Evolutionary conservation across 305 asterid genomes (phyloP), one percentile per base, ranked within the genome.

Genomic region (Fraxinus albicans): DNA sequence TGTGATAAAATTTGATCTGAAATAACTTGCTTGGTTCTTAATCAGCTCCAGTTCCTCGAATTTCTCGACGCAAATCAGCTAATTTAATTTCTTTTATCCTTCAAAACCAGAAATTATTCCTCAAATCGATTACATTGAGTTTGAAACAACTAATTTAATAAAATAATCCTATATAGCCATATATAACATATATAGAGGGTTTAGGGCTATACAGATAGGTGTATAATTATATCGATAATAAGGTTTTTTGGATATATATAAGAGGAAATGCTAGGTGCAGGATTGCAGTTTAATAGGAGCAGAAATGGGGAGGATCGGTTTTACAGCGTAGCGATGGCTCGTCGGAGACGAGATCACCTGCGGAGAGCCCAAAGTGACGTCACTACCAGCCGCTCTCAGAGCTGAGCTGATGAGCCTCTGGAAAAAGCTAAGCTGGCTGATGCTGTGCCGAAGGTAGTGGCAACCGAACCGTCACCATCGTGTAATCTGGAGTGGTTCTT

Each of bases 401-500:
- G 84, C 80, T 84, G 80, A 29, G 35, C 74, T 1, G 97, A 86
- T 75, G 93, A 91, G 79, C 70, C 86, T 29, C 84, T 77, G 83
- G 90, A 86, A 70, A 88, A 87, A 79, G 87, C 82, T 36, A 87
- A 81, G 76, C 82, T 79, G 33, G 90, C 55, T 44, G 38, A 75
- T 4, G 76, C 73, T 50, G 13, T 85, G 34, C 76, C 77, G 83
- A 86, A 81, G 83, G 82, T 58, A 77, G 77, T 83, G 19, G 42
- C 40, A 15, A 4, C 38, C 5, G 91, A 89, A 53, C 76, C 87
- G 17, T 87, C 90, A 75, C 88, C 88, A 42, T 76, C 85, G 88
- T 93, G 95, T 88, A 96, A 96, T 89, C 91, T 96, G 53, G 89
- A 91, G 86, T 86, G 94, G 84, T 93, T 96, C 84, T 79, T 96